These are phyloP conservation scores for Boletus sp. DNA, from an alignment of 768 basidiomycete species.

Conservation along the genomic window DNA sequence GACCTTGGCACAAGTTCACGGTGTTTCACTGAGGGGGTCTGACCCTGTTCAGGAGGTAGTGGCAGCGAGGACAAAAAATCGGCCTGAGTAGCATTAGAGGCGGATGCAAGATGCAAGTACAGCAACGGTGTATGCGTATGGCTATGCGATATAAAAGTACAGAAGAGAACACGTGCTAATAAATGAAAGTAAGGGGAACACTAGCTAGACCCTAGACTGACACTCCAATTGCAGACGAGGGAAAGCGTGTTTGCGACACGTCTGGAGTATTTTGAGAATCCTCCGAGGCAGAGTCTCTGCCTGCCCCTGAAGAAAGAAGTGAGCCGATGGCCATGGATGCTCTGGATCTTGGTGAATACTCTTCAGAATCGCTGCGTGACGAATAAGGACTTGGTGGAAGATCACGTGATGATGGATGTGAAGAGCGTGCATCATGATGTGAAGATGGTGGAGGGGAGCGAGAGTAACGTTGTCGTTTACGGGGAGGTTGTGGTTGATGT, in stretches of 20 bases:
- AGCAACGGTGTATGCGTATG: constrained; percentile 16
- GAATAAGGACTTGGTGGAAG: constrained; percentile 75
- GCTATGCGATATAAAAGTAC: constrained; percentile 27
- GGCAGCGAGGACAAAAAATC: background rate
- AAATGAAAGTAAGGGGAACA: constrained; percentile 13
- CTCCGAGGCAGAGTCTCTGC: constrained; percentile 27
- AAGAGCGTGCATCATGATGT: constrained; percentile 32
- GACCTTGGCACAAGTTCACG: constrained; percentile 1
- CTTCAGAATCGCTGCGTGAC: constrained; percentile 63
- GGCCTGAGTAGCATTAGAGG: constrained; percentile 17
- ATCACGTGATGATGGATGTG: constrained; percentile 42
- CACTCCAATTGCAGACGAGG: constrained; percentile 22
- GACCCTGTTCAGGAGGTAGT: constrained; percentile 9
- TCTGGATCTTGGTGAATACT: constrained; percentile 68
- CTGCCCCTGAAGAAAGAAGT: constrained; percentile 51
- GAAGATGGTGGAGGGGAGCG: constrained; percentile 51
- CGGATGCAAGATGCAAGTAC: constrained; percentile 19
- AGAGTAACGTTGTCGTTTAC: constrained; percentile 65
- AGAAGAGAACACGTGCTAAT: constrained; percentile 16
- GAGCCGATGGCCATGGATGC: constrained; percentile 82
- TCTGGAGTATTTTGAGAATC: constrained; percentile 25
- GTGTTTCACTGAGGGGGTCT: constrained; percentile 3
- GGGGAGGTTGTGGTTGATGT: constrained; percentile 42
- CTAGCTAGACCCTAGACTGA: constrained; percentile 12
- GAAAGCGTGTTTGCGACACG: constrained; percentile 16